phyloP scores from a whole-genome alignment of 306 rosid genomes.

The Cucurbita ficifolia region DNA sequence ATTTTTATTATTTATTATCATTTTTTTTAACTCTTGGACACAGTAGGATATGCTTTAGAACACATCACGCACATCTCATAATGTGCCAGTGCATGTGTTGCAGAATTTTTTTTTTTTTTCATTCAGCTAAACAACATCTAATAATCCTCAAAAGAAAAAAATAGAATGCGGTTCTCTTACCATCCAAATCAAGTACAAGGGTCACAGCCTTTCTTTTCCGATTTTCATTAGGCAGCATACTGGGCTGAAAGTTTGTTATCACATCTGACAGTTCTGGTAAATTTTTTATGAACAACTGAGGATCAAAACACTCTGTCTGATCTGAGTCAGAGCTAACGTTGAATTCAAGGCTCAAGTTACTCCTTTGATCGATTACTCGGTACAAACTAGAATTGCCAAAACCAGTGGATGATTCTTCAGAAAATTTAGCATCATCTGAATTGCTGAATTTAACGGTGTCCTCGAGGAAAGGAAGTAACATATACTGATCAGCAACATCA shows the following conservation, averaged over 20 bases:
- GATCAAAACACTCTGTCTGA: conserved; percentile 76
- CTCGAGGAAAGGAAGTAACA: conserved; percentile 71
- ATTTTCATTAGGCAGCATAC: conserved; percentile 37
- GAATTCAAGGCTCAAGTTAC: conserved; percentile 48
- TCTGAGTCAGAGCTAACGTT: conserved; percentile 40
- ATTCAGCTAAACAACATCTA: background rate
- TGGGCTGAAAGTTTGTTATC: conserved; percentile 44
- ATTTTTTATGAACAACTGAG: conserved; percentile 65
- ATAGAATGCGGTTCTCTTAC: conserved; percentile 30
- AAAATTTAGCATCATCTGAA: conserved; percentile 26
- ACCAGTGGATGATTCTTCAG: conserved; percentile 36
- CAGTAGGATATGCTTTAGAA: background rate
- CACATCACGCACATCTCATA: background rate
- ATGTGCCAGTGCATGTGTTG: background rate
- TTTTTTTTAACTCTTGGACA: background rate
- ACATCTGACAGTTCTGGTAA: conserved; percentile 76
- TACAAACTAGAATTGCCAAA: conserved; percentile 44
- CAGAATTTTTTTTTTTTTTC: background rate
- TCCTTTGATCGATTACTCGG: conserved; percentile 60
- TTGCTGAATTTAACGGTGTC: conserved; percentile 37
- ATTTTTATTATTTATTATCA: no score
- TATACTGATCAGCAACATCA: conserved; percentile 60
- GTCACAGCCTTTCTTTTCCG: conserved; percentile 50
- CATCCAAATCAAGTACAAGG: conserved; percentile 93
- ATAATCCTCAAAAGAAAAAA: conserved; percentile 1